Evolutionary conservation across 352 stramenopile species (phyloP).

Genomic region (Thalassiosira pacifica): DNA sequence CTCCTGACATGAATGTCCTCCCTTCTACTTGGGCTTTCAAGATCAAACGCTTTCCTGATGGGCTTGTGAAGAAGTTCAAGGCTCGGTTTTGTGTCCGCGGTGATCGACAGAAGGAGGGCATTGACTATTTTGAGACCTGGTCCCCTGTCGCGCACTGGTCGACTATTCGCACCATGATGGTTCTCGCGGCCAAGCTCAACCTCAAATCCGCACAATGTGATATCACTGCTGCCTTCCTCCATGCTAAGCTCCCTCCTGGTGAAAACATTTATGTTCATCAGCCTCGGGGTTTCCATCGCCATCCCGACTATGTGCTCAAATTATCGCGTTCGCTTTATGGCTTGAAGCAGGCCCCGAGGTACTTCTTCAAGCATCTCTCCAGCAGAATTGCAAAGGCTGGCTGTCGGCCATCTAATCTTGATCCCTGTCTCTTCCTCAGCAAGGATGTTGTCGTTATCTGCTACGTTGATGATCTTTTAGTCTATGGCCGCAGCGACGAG

Average conservation of each 20-base stretch:
- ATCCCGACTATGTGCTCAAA: slow-evolving; percentile 25
- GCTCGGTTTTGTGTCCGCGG: slow-evolving; percentile 34
- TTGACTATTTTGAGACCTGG: slow-evolving; percentile 60
- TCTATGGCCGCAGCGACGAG: slow-evolving; percentile 26
- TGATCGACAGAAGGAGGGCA: slow-evolving; percentile 12
- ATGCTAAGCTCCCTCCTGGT: slow-evolving; percentile 11
- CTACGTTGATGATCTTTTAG: slow-evolving; percentile 67
- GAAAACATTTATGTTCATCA: slow-evolving; percentile 49
- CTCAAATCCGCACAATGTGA: slow-evolving; percentile 17
- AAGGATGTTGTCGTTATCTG: slow-evolving; percentile 39
- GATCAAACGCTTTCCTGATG: slow-evolving; percentile 10
- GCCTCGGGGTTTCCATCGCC: slow-evolving; percentile 38
- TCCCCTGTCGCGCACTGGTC: not conserved
- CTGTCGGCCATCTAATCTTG: slow-evolving; percentile 28
- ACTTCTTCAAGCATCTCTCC: slow-evolving; percentile 52
- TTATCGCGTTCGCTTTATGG: slow-evolving; percentile 66
- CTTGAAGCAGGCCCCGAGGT: slow-evolving; percentile 25
- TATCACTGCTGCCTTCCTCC: slow-evolving; percentile 50
- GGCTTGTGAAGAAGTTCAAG: slow-evolving; percentile 45
- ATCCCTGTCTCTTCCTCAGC: slow-evolving; percentile 61
- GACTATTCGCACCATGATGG: slow-evolving; percentile 56
- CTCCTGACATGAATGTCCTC: slow-evolving; percentile 31
- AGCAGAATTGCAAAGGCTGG: slow-evolving; percentile 13
- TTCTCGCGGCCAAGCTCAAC: slow-evolving; percentile 33
- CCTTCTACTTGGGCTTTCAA: slow-evolving; percentile 20